Base-by-base conservation (phyloP, 768 basidiomycete species). In the Filobasidium wieringae region DNA sequence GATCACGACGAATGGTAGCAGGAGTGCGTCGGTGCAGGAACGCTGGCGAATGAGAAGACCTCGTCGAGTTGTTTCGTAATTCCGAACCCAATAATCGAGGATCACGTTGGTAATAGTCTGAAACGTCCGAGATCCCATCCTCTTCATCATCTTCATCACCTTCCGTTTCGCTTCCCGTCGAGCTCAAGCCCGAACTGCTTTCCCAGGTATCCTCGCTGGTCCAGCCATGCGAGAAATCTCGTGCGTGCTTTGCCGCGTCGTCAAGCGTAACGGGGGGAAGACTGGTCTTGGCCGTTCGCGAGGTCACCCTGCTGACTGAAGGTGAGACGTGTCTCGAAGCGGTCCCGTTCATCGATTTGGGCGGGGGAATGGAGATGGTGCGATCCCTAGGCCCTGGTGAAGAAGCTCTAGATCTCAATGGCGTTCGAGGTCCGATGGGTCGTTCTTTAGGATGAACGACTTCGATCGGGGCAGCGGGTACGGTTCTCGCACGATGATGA, bases 361-460 rank as follows among this genome's bases (percentile, higher is more conserved):
- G 40, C 60, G 57, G 2, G 49, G 41, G 1, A 55, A 39, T 2
- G 62, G 63, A 31, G 63, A 62, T 12, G 64, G 60, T 12, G 61
- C 56, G 37, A 58, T 57, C 30, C 52, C 39, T 19, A 27, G 49
- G 17, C 37, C 22, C 11, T 7, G 43, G 43, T 5, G 43, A 47
- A 5, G 51, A 47, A 9, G 59, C 41, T 37, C 41, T 29, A 14
- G 39, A 27, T 4, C 29, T 26, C 15, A 31, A 45, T 11, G 34
- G 26, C 15, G 57, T 22, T 24, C 36, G 58, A 7, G n/a, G 26
- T 47, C 8, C 37, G 52, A 24, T 47, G 32, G 9, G 15, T 34
- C 4, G 33, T n/a, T 9, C 12, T 51, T 4, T n/a, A 9, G 51
- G 32, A 32, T 52, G 47, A 7, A 55, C 27, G 19, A 50, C 62